Percentiles rank a stretch among this genome's conserved stretches.
phyloP scores from a whole-genome alignment of 768 basidiomycete genomes.

The Leccinum uliginosum region DNA sequence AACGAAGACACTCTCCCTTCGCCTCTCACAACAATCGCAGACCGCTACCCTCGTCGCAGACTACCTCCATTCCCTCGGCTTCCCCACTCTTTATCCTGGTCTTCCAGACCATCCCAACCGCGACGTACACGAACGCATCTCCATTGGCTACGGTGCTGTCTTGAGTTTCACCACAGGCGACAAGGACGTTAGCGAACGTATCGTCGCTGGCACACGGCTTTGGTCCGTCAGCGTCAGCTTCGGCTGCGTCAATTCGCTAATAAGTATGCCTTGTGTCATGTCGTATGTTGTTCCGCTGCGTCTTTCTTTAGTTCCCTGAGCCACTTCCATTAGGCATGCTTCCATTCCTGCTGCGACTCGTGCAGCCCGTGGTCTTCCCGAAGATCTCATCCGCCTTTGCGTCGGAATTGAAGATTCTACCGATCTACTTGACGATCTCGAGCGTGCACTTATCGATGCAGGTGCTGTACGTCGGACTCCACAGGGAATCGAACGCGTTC shows the following conservation, averaged over 20 bases:
- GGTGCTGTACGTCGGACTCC: slow-evolving; percentile 72
- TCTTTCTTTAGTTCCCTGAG: neutral
- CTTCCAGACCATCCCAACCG: slow-evolving; percentile 75
- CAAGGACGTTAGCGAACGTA: slow-evolving; percentile 83
- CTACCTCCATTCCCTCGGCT: slow-evolving; percentile 82
- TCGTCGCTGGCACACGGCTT: slow-evolving; percentile 87
- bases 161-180: slow-evolving; percentile 93
- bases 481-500: slow-evolving; percentile 37
- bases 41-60: slow-evolving; percentile 80
- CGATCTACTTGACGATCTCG: slow-evolving; percentile 93
- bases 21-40: slow-evolving; percentile 91
- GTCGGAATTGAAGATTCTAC: slow-evolving; percentile 96
- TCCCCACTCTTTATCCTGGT: slow-evolving; percentile 90
- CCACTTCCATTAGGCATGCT: slow-evolving; percentile 58
- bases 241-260: slow-evolving; percentile 95
- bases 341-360: slow-evolving; percentile 96
- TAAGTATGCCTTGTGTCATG: slow-evolving; percentile 99
- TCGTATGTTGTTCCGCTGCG: slow-evolving; percentile 62
- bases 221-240: slow-evolving; percentile 99
- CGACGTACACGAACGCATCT: slow-evolving; percentile 87
- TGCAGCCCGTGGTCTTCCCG: slow-evolving; percentile 95
- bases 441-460: slow-evolving; percentile 85
- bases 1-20: slow-evolving; percentile 91
- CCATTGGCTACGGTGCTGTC: slow-evolving; percentile 89
- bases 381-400: slow-evolving; percentile 95